Evolutionary conservation across 1,139 yeast genomes (phyloP).

Genomic region (Yamadazyma kanchanaburiensis): DNA sequence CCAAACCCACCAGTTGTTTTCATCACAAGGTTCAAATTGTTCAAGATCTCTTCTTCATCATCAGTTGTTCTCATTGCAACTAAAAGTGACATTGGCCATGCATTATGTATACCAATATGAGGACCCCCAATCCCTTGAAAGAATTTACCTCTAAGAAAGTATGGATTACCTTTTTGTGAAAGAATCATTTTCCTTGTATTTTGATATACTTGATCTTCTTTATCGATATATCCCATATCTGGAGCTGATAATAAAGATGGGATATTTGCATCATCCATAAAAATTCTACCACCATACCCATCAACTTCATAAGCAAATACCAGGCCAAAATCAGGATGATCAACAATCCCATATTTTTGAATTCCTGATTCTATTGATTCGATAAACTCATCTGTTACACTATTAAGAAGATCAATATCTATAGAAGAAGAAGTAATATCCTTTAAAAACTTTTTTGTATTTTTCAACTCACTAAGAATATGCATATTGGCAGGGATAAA

Average conservation of each 20-base stretch:
- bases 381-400: constrained; percentile 34
- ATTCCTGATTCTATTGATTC: constrained; percentile 53
- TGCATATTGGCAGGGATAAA: constrained; percentile 88
- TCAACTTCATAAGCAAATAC: constrained; percentile 90
- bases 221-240: constrained; percentile 63
- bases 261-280: constrained; percentile 90
- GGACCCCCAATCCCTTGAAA: constrained; percentile 90
- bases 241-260: constrained; percentile 83
- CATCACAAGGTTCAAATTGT: constrained; percentile 50
- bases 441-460: constrained; percentile 21
- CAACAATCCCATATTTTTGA: constrained; percentile 56
- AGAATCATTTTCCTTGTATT: constrained; percentile 79
- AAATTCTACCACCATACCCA: constrained; percentile 71
- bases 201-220: constrained; percentile 58
- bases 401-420: constrained; percentile 11
- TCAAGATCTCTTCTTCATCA: constrained; percentile 63
- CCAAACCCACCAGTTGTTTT: constrained; percentile 71
- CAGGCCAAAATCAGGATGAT: constrained; percentile 67
- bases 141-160: constrained; percentile 56
- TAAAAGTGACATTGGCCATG: constrained; percentile 89
- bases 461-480: constrained; percentile 58
- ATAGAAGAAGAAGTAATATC: constrained; percentile 6
- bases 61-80: constrained; percentile 72
- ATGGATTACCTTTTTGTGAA: constrained; percentile 72
- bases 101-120: constrained; percentile 74